These are phyloP conservation scores for Candida sp. DNA, from an alignment of 1,139 yeast species.

Conservation along the genomic window DNA sequence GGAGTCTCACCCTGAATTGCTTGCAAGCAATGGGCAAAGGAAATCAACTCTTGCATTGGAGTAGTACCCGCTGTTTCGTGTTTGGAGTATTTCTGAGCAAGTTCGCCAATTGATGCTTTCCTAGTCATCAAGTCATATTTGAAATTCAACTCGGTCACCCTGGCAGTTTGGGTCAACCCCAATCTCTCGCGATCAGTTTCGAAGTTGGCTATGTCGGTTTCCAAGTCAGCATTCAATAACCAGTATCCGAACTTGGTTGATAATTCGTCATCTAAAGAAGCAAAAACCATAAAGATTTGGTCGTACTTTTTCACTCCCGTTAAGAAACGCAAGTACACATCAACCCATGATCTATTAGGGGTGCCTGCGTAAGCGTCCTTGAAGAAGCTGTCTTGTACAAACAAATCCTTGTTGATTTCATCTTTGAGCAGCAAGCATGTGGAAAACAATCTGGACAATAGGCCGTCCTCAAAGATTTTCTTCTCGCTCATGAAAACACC, in stretches of 20 bases:
- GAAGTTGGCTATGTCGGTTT: conserved; percentile 10
- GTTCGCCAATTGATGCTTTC: conserved; percentile 16
- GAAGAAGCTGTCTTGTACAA: conserved; percentile 13
- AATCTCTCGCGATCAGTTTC: conserved; percentile 7
- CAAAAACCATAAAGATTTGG: conserved; percentile 14
- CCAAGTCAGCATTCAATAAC: conserved; percentile 15
- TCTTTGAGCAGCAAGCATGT: conserved; percentile 5
- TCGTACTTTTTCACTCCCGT: conserved; percentile 11
- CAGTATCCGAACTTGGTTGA: conserved; percentile 7
- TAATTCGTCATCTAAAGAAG: conserved; percentile 1
- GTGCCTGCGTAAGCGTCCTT: conserved; percentile 10
- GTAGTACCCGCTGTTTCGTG: conserved; percentile 15
- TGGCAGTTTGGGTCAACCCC: conserved; percentile 14
- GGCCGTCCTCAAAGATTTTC: conserved; percentile 11
- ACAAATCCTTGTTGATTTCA: conserved; percentile 2
- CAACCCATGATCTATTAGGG: conserved; percentile 21
- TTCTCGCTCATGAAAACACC: conserved; percentile 19
- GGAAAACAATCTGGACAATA: conserved; percentile 17
- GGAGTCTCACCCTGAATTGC: conserved; percentile 14
- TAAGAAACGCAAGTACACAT: conserved; percentile 22
- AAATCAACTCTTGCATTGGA: conserved; percentile 19
- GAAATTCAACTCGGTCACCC: conserved; percentile 24
- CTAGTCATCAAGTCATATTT: conserved; percentile 22
- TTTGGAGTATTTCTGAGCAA: conserved; percentile 20
- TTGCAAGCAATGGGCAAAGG: conserved; percentile 25